Evolutionary conservation across 139 green algal species (phyloP).

Genomic region (Penium margaritaceum): DNA sequence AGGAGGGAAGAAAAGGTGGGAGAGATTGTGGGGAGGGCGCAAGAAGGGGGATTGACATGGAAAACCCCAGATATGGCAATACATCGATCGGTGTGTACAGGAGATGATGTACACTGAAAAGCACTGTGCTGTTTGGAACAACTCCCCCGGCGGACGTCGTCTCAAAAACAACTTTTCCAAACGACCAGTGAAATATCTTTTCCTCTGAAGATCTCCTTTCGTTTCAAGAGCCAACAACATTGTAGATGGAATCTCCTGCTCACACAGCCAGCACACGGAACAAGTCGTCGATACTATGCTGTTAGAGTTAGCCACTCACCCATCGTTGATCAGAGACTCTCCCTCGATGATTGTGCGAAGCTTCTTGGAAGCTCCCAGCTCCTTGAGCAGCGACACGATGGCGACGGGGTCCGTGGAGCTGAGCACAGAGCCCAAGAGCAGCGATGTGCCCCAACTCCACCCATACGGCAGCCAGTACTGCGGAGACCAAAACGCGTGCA

Average conservation of each 20-base stretch:
- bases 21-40: background rate
- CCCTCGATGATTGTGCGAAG: constrained; percentile 61
- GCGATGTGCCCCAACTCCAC: constrained; percentile 11
- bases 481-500: no score
- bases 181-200: no score
- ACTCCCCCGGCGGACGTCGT: no score
- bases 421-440: constrained; percentile 57
- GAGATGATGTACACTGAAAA: background rate
- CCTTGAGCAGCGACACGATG: constrained; percentile 60
- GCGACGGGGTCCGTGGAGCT: constrained; percentile 68
- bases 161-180: no score
- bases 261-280: background rate
- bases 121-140: no score
- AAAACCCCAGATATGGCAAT: background rate
- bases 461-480: constrained; percentile 37
- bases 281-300: background rate
- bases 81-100: background rate
- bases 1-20: background rate
- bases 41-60: background rate
- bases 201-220: no score
- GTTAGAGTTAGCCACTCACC: constrained; percentile 35
- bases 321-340: constrained; percentile 76
- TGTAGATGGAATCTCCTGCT: no score
- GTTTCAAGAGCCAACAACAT: no score
- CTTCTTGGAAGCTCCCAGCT: constrained; percentile 56